Evolutionary conservation across 2,329 filamentous ascomycete genomes (phyloP).

Genomic region (Cladosporium sp.): DNA sequence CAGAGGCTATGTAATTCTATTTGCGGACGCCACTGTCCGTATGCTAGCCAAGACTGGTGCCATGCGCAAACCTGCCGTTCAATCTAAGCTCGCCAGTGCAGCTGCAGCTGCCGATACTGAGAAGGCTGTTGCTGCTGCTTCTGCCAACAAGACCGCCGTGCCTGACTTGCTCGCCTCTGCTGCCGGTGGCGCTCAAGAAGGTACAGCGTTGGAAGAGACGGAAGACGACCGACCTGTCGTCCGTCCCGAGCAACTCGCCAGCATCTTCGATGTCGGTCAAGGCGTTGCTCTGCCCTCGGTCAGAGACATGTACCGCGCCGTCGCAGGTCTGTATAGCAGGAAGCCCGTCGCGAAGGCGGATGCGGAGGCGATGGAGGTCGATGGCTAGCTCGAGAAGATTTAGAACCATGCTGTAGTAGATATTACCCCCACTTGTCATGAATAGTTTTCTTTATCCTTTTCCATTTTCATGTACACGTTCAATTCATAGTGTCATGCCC

Average conservation of each 20-base stretch:
- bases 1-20: conserved; percentile 71
- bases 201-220: conserved; percentile 27
- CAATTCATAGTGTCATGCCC: not conserved
- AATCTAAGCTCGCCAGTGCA: conserved; percentile 10
- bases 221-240: conserved; percentile 59
- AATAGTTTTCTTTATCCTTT: conserved; percentile 4
- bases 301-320: conserved; percentile 71
- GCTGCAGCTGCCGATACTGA: conserved; percentile 7
- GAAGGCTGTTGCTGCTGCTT: not conserved
- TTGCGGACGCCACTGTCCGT: conserved; percentile 70
- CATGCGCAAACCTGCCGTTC: conserved; percentile 2
- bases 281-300: conserved; percentile 67
- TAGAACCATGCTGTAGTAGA: not conserved
- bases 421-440: conserved; percentile 9
- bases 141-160: conserved; percentile 31
- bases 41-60: conserved; percentile 25
- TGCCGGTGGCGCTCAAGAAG: conserved; percentile 2
- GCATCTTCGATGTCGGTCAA: conserved; percentile 66
- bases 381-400: conserved; percentile 1
- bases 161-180: conserved; percentile 21
- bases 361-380: conserved; percentile 12
- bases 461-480: too few relatives aligned
- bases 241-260: conserved; percentile 62
- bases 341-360: conserved; percentile 39
- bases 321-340: conserved; percentile 60